Conservation (phyloP, 768 basidiomycete genomes). For the Heimioporus sp. region DNA sequence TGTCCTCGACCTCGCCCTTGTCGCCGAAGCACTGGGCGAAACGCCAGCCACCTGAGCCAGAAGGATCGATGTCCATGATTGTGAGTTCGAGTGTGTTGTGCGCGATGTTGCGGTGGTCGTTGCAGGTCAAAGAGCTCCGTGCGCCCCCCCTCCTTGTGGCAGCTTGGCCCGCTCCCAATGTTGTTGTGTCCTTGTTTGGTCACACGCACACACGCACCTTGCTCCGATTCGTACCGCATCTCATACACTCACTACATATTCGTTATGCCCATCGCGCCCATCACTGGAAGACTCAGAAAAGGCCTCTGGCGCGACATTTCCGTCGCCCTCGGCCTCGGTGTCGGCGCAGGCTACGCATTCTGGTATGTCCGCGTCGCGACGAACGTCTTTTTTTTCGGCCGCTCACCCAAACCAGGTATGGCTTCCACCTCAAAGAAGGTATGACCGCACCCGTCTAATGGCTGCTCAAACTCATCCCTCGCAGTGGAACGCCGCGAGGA, state of each 20-base stretch:
- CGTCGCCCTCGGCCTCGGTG: conserved; percentile 72
- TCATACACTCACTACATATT: conserved; percentile 21
- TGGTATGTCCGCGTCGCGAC: conserved; percentile 57
- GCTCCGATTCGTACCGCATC: conserved; percentile 31
- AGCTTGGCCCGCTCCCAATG: conserved; percentile 8
- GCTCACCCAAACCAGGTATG: conserved; percentile 61
- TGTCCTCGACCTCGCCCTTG: conserved; percentile 99
- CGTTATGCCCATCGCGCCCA: conserved; percentile 81
- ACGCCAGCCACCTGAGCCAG: conserved; percentile 88
- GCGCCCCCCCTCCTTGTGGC: conserved; percentile 11
- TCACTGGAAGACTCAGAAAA: conserved; percentile 93
- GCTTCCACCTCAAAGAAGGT: conserved; percentile 73
- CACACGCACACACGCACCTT: conserved; percentile 5
- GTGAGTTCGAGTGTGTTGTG: background rate
- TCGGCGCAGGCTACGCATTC: conserved; percentile 72
- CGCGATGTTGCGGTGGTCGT: conserved; percentile 10
- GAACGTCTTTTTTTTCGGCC: conserved; percentile 3
- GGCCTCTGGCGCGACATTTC: conserved; percentile 84
- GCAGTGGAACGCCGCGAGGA: conserved; percentile 81
- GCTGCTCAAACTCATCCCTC: conserved; percentile 13
- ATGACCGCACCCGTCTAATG: conserved; percentile 30
- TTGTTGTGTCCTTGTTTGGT: conserved; percentile 35
- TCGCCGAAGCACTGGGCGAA: conserved; percentile 99
- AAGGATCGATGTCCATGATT: conserved; percentile 81
- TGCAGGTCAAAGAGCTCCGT: conserved; percentile 17